A percentile compares a stretch with the other conserved stretches of the same genome.
These are phyloP conservation scores for Pelargonium cotyledonis DNA, from an alignment of 441 rosid genomes.

Conservation along the genomic window DNA sequence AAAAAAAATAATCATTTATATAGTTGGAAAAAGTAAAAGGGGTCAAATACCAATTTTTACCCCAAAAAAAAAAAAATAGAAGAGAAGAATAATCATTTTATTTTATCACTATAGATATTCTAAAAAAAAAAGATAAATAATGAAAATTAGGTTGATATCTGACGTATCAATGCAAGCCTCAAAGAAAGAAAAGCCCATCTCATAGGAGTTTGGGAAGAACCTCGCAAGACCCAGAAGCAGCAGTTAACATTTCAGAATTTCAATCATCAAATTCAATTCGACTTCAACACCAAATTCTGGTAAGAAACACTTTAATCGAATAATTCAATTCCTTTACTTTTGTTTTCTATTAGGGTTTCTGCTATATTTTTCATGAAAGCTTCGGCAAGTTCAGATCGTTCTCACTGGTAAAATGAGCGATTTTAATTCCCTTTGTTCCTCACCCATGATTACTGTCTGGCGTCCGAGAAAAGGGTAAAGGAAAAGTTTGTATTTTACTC, in stretches of 20 bases:
- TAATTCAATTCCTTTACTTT: not conserved
- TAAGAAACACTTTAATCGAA: not conserved
- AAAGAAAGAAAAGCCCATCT: not conserved
- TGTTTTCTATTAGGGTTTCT: constrained; percentile 1
- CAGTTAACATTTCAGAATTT: not conserved
- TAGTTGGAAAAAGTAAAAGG: no score
- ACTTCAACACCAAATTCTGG: constrained; percentile 1
- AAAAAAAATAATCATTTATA: no score
- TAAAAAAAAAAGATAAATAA: no score
- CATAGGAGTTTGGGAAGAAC: not conserved
- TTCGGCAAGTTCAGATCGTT: constrained; percentile 2
- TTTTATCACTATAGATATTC: no score
- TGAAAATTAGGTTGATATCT: not conserved
- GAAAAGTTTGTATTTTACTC: not conserved
- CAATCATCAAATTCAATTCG: not conserved
- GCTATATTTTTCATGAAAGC: not conserved
- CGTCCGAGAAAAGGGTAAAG: not conserved
- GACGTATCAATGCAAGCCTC: not conserved
- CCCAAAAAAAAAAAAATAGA: no score
- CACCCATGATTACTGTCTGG: not conserved
- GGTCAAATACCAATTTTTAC: no score
- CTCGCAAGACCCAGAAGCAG: not conserved
- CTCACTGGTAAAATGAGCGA: not conserved
- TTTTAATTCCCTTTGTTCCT: not conserved
- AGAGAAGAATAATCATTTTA: no score